A percentile compares a stretch with the other conserved stretches of the same genome.
These are phyloP conservation scores for Kwoniella mangroviensis DNA, from an alignment of 768 basidiomycete genomes.

Conservation along the genomic window DNA sequence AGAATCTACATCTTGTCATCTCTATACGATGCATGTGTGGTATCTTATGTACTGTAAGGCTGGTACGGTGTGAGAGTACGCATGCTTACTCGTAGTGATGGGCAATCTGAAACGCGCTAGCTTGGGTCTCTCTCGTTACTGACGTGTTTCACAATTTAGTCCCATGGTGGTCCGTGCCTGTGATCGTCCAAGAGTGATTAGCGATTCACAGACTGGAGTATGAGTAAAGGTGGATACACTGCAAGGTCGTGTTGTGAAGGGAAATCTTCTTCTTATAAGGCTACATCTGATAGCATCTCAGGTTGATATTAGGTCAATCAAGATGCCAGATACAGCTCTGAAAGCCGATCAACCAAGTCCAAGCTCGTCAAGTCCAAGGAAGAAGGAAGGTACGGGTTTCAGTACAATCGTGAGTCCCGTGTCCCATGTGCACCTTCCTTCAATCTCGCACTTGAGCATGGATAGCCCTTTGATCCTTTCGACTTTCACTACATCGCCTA, in stretches of 20 bases:
- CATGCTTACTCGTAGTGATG: background rate
- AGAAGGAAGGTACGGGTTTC: conserved; percentile 13
- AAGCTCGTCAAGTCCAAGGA: conserved; percentile 3
- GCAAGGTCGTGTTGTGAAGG: background rate
- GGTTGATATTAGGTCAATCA: background rate
- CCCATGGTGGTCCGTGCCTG: background rate
- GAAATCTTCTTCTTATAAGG: background rate
- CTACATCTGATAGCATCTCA: background rate
- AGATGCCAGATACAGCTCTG: background rate
- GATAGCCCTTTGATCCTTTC: too few species aligned
- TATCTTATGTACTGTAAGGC: too few species aligned
- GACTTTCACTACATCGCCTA: too few species aligned
- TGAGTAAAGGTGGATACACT: too few species aligned
- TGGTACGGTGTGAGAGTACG: too few species aligned
- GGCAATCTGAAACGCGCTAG: conserved; percentile 1
- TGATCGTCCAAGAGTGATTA: background rate
- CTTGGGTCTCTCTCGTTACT: background rate
- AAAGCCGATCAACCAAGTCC: background rate
- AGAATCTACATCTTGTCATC: background rate
- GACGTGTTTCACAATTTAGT: conserved; percentile 1
- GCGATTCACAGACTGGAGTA: too few species aligned
- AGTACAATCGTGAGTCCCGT: background rate
- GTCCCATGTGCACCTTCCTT: background rate
- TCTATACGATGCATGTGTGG: too few species aligned
- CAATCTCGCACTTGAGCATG: background rate